Evolutionary conservation across 2,329 filamentous ascomycete species (phyloP), one percentile per base, ranked within the genome.

Genomic region (Hypoxylon sp.): DNA sequence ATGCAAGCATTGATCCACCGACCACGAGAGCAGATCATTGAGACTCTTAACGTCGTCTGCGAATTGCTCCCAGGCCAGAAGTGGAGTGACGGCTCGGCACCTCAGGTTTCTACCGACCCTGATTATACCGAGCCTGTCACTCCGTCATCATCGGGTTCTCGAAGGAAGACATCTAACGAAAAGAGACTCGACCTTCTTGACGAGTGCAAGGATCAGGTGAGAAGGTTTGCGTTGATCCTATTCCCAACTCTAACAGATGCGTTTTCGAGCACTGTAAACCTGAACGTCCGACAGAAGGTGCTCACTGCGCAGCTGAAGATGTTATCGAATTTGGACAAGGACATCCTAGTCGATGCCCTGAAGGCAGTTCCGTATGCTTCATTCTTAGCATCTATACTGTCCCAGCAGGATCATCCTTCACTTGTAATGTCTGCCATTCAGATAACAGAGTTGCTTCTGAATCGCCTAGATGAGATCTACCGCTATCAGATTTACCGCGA

Each of bases 1-100:
- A 99, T 99, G 97, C 96, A 99, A 82, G 94, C 97, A 39, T 86
- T 99, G 70, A 97, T 99, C 57, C 96, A 98, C 77, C 91, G 95
- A 44, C 96, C 96, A 5, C 91, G 94, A 63, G 97, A 99, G 73
- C 96, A 99, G 80, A 93, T 99, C 17, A 96, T 95, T 73, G 96
- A 99, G 83, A 98, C 97, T 1, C 87, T 99, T 70, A 98, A 98
- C 78, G 94, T 99, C 70, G 94, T 99, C 71, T 98, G 96, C 82
- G 96, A 99, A 81, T 85, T 99, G 31, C 86, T 99, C 37, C 94
- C 95, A 1, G 90, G 88, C 54, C 84, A 95, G 14, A 90, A 91
- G 11, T 86, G 85, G 59, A 83, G 84, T 33, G 83, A 83, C 11
- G 82, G 86, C 58, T 81, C 83, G 2, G 72, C 76, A 44, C 71